Conservation (phyloP, 352 stramenopile species). For the Phytophthora tubulina region DNA sequence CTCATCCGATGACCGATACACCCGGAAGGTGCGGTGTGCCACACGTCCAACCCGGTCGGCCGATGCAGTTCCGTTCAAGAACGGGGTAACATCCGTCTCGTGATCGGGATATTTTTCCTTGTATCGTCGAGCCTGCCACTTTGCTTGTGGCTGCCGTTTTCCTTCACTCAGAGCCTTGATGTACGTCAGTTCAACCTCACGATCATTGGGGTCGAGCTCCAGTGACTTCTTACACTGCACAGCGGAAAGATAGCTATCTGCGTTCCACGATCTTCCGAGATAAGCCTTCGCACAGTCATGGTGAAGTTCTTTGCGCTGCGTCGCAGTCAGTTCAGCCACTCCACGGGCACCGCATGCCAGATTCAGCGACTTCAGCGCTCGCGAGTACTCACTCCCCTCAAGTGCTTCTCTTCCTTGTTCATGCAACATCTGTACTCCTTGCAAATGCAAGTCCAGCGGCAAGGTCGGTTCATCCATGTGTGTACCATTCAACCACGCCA, state of each 20-base stretch:
- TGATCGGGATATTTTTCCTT: slow-evolving; percentile 56
- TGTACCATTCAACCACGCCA: slow-evolving; percentile 53
- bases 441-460: slow-evolving; percentile 28
- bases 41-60: neutral
- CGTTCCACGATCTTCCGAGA: slow-evolving; percentile 68
- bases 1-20: slow-evolving; percentile 38
- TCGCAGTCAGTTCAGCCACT: slow-evolving; percentile 37
- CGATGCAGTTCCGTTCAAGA: slow-evolving; percentile 29
- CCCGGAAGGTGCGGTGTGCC: slow-evolving; percentile 13
- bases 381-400: slow-evolving; percentile 36
- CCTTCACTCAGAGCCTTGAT: slow-evolving; percentile 60
- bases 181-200: slow-evolving; percentile 64
- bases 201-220: slow-evolving; percentile 59
- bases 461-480: slow-evolving; percentile 50
- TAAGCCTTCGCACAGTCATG: slow-evolving; percentile 75
- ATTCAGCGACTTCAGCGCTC: slow-evolving; percentile 52
- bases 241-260: slow-evolving; percentile 68
- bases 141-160: slow-evolving; percentile 53
- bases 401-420: slow-evolving; percentile 35
- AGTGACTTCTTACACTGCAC: slow-evolving; percentile 75
- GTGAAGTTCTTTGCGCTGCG: slow-evolving; percentile 66
- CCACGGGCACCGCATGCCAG: slow-evolving; percentile 45
- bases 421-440: slow-evolving; percentile 39
- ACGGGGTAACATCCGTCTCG: slow-evolving; percentile 53
- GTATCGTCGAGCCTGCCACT: slow-evolving; percentile 54